Evolutionary conservation across 257 asterid species (phyloP).

Genomic region (Ligustrum vulgare): DNA sequence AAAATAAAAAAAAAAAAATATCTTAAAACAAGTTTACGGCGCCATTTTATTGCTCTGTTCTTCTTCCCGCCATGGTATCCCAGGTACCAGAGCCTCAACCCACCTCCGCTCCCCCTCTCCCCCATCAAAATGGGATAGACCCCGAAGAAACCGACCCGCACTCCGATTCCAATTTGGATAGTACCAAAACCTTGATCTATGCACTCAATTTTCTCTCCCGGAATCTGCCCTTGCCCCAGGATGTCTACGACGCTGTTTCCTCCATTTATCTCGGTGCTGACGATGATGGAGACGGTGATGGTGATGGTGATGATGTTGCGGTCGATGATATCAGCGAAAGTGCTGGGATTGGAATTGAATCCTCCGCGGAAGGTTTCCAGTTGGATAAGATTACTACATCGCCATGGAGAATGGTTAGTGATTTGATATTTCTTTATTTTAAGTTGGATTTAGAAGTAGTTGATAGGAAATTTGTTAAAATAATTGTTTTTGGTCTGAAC

Average conservation of each 20-base stretch:
- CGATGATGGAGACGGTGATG: conserved; percentile 21
- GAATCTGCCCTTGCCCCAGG: conserved; percentile 80
- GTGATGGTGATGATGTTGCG: conserved; percentile 12
- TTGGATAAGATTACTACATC: not conserved
- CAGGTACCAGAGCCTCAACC: conserved; percentile 55
- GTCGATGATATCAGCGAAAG: conserved; percentile 28
- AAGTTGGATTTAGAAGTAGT: not conserved
- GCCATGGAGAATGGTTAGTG: conserved; percentile 32
- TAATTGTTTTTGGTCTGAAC: not conserved
- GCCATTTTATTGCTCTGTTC: conserved; percentile 28
- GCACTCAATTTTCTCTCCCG: conserved; percentile 94
- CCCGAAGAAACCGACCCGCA: conserved; percentile 25
- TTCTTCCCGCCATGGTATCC: conserved; percentile 72
- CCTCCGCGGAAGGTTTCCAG: conserved; percentile 22
- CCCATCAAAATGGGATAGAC: conserved; percentile 34
- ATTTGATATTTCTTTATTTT: not conserved
- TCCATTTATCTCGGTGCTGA: conserved; percentile 47
- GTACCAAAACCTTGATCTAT: conserved; percentile 74
- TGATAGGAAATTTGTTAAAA: too few relatives aligned
- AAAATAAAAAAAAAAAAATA: too few relatives aligned
- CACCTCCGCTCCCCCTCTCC: conserved; percentile 14
- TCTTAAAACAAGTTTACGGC: conserved; percentile 30
- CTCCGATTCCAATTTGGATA: conserved; percentile 40
- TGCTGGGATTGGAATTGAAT: conserved; percentile 29
- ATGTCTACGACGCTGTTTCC: conserved; percentile 87